Evolutionary conservation across 495 filamentous ascomycete species (phyloP).

Genomic region (Penicillium psychrofluorescens): DNA sequence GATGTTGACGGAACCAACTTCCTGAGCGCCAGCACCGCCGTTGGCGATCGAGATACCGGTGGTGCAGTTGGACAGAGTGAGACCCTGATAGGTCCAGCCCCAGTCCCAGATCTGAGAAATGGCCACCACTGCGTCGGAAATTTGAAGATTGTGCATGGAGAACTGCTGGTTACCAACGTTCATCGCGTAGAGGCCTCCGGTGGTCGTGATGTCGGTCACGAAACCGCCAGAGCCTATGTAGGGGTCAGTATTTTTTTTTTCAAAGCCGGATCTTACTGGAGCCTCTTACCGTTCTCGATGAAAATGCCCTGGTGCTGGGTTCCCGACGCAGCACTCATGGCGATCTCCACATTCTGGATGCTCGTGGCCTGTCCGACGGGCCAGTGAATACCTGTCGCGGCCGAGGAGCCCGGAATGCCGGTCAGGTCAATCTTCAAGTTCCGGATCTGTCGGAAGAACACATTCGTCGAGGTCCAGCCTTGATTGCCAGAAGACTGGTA

Average conservation of each 20-base stretch:
- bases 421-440: slow-evolving; percentile 75
- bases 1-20: slow-evolving; percentile 43
- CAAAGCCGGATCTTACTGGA: slow-evolving; percentile 3
- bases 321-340: slow-evolving; percentile 51
- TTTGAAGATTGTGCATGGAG: slow-evolving; percentile 66
- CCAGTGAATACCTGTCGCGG: slow-evolving; percentile 69
- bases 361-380: slow-evolving; percentile 65
- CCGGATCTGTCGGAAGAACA: slow-evolving; percentile 71
- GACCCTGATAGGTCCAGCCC: slow-evolving; percentile 49
- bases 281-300: slow-evolving; percentile 57
- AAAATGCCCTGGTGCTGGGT: slow-evolving; percentile 67
- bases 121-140: slow-evolving; percentile 55
- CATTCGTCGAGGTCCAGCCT: slow-evolving; percentile 55
- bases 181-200: slow-evolving; percentile 61
- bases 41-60: slow-evolving; percentile 43
- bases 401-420: slow-evolving; percentile 42
- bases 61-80: slow-evolving; percentile 42
- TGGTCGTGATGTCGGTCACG: slow-evolving; percentile 55
- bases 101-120: slow-evolving; percentile 55
- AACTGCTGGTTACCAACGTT: slow-evolving; percentile 75
- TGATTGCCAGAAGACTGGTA: slow-evolving; percentile 40
- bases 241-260: neutral
- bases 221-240: slow-evolving; percentile 61
- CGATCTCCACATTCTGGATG: slow-evolving; percentile 71
- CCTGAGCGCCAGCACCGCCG: slow-evolving; percentile 25